Base-by-base conservation (phyloP, 805 yeast genomes). In the Wickerhamiella kurtzmanii region DNA sequence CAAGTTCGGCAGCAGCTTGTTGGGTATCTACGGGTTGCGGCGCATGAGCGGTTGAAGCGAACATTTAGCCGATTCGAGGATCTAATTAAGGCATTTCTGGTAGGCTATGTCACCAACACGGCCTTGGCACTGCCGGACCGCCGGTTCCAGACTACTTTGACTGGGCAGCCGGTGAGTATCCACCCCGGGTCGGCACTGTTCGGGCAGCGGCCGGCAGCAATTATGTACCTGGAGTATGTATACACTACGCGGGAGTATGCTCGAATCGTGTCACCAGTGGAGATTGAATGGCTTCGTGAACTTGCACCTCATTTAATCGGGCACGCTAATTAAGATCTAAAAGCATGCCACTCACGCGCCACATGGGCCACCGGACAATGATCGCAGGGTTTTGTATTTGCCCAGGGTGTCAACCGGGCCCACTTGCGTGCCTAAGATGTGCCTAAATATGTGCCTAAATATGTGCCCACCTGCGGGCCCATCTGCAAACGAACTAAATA, bases 51-150 rank as follows among this genome's bases (percentile, higher is more conserved):
- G 18, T n/a, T 11, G 22, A 15, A 38, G 25, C 6, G 9, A 5
- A 13, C 22, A 18, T 38, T 38, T 20, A 38, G 76, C 38, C 80
- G 80, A 52, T 71, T 76, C 28, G 72, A 79, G 16, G 57, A 67
- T 2, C 71, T 89, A 6, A 66, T 89, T 47, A 83, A 84, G 60
- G 75, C 94, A 21, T 92, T 92, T 63, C 65, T 92, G 37, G 70
- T 72, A 36, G 98, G 99, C 0, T 89, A 73, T 56, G 73, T 85
- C n/a, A 73, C 80, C 43, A 88, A 89, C 62, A 80, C 95, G 0
- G 98, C 98, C 0, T 76, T 92, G 17, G 95, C 96, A 9, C 76
- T 84, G 77, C 95, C 97, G 0, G 97, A 92, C 62, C 73, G 96
- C 58, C 82, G 95, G 2, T 92, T 80, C 66, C 72, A 94, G 59